Evolutionary conservation across 129 eudicot genomes (phyloP).

Genomic region (Dittrichia graveolens): DNA sequence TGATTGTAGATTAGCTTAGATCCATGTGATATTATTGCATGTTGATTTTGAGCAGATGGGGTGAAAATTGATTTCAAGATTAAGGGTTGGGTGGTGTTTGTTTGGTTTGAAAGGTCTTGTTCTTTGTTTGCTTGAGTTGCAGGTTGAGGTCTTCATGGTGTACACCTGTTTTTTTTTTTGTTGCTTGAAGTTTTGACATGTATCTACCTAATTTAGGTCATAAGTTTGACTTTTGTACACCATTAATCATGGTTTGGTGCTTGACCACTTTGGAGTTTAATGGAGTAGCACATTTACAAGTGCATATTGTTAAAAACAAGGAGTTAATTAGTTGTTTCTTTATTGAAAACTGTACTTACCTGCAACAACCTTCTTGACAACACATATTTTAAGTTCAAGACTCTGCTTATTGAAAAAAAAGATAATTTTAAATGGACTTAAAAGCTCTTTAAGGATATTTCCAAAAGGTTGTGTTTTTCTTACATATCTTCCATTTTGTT

Average conservation of each 20-base stretch:
- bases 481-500: background rate
- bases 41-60: slow-evolving; percentile 18
- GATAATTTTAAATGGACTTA: background rate
- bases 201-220: slow-evolving; percentile 42
- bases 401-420: background rate
- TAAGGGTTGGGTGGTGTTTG: slow-evolving; percentile 10
- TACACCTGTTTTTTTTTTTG: slow-evolving; percentile 20
- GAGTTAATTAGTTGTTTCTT: slow-evolving; percentile 2
- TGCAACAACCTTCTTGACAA: background rate
- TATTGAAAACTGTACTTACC: slow-evolving; percentile 12
- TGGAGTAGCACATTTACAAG: slow-evolving; percentile 19
- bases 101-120: slow-evolving; percentile 22
- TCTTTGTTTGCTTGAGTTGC: slow-evolving; percentile 24
- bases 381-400: background rate
- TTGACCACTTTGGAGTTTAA: slow-evolving; percentile 20
- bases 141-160: slow-evolving; percentile 16
- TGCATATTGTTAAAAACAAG: slow-evolving; percentile 10
- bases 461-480: background rate
- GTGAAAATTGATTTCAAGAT: slow-evolving; percentile 4
- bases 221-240: slow-evolving; percentile 31
- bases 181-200: slow-evolving; percentile 39
- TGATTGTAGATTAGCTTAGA: slow-evolving; percentile 17
- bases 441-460: background rate
- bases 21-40: slow-evolving; percentile 32
- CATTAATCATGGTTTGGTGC: slow-evolving; percentile 39